These are phyloP conservation scores for Allium sativum DNA, from an alignment of 106 monocot species.

Conservation along the genomic window DNA sequence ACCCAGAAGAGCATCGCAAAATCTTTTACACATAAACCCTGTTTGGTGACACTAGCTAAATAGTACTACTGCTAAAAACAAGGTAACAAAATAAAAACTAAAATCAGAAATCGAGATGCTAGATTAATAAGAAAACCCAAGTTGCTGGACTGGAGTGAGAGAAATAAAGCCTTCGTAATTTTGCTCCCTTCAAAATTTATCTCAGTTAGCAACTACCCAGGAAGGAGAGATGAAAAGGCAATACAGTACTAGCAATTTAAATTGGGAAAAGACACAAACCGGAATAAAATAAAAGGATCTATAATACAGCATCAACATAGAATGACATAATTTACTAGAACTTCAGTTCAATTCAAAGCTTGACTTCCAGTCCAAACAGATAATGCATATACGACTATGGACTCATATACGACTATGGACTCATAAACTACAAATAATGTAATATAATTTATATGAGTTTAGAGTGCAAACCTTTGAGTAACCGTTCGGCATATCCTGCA, in stretches of 20 bases:
- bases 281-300: not conserved
- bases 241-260: not conserved
- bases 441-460: not conserved
- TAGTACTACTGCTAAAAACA: too few species aligned
- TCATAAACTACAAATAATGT: not conserved
- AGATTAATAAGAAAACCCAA: not conserved
- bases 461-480: constrained; percentile 45
- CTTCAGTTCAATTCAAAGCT: constrained; percentile 1
- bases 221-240: constrained; percentile 6
- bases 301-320: not conserved
- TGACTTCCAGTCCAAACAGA: not conserved
- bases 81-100: too few species aligned
- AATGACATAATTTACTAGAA: not conserved
- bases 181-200: not conserved
- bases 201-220: not conserved
- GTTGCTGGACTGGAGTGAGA: constrained; percentile 4
- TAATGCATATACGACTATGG: not conserved
- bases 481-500: constrained; percentile 65
- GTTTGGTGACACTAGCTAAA: too few species aligned
- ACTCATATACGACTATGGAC: not conserved
- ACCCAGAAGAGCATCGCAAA: too few species aligned
- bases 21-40: too few species aligned
- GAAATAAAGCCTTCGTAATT: not conserved
- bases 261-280: not conserved
- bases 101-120: too few species aligned